Base-by-base conservation (phyloP, 352 stramenopile species). In the Phytophthora sojae region DNA sequence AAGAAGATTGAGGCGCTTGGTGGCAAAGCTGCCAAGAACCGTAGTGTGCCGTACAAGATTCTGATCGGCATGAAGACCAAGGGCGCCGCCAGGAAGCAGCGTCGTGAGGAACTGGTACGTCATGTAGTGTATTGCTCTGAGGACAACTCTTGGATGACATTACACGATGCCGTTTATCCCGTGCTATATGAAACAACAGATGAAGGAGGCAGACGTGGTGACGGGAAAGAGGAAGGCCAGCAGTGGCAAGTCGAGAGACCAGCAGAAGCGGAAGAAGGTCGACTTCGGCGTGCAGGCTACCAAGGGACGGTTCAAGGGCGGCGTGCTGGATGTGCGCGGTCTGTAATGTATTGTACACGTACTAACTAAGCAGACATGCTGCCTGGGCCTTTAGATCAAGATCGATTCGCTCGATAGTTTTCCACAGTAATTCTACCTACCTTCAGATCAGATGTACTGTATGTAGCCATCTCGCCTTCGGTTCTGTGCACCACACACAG, bases 261-360 rank as follows among this genome's bases (percentile, higher is more conserved):
- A 89, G 25, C 68, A 89, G 23, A 93, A 90, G 61, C 86, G 81
- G 35, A 91, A 89, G 64, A 91, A 85, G 35, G 64, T 90, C 29
- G 88, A 95, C 70, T 92, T 75, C n/a, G 88, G 88, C 7, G 60
- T 93, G 14, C 85, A 93, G 63, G 86, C 83, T 11, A 94, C 88
- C 6, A 88, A 90, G 57, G 88, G 88, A 23, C 72, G 77, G 30
- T 93, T 95, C 67, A 89, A 90, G 67, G 81, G 91, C 30, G 88
- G 88, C 21, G 83, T 94, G 56, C 69, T 95, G 53, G 86, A 91
- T 30, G 87, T 95, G 29, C 76, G 78, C n/a, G 58, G 69, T 39
- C 67, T 86, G 69, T 81, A 80, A 77, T 59, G 26, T 71, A 71
- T 63, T 64, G 44, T 71, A 68, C 32, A 55, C 45, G 19, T 50